These are phyloP conservation scores for Reutealis trisperma DNA, from an alignment of 345 rosid genomes.

Conservation along the genomic window DNA sequence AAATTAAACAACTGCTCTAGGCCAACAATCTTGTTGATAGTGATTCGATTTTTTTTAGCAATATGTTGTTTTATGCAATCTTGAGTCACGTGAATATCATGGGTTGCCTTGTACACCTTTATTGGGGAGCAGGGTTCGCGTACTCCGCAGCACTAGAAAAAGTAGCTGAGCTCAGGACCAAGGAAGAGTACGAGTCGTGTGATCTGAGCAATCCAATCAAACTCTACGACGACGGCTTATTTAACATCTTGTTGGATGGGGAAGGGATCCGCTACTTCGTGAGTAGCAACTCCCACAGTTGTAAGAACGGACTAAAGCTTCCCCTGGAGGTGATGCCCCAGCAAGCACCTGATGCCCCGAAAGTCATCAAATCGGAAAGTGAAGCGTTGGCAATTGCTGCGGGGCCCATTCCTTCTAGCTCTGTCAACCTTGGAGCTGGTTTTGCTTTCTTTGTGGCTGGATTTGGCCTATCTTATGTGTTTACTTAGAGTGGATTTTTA, in stretches of 20 bases:
- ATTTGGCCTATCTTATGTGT: conserved; percentile 16
- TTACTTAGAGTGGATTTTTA: conserved; percentile 4
- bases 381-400: conserved; percentile 25
- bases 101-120: background rate
- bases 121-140: conserved; percentile 48
- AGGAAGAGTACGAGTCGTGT: conserved; percentile 56
- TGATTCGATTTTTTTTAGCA: background rate
- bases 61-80: too few species aligned
- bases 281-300: conserved; percentile 42
- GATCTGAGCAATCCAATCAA: conserved; percentile 52
- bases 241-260: conserved; percentile 34
- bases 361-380: background rate
- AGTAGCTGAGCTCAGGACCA: conserved; percentile 49
- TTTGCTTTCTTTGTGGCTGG: conserved; percentile 14
- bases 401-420: conserved; percentile 37
- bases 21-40: too few species aligned
- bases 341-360: background rate
- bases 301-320: conserved; percentile 65
- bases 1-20: too few species aligned
- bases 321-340: conserved; percentile 47
- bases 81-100: background rate
- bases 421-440: conserved; percentile 19
- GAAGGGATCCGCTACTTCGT: conserved; percentile 61
- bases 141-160: conserved; percentile 51
- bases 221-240: conserved; percentile 48